Evolutionary conservation across 1,139 yeast species (phyloP).

Genomic region (Yarrowia galli): DNA sequence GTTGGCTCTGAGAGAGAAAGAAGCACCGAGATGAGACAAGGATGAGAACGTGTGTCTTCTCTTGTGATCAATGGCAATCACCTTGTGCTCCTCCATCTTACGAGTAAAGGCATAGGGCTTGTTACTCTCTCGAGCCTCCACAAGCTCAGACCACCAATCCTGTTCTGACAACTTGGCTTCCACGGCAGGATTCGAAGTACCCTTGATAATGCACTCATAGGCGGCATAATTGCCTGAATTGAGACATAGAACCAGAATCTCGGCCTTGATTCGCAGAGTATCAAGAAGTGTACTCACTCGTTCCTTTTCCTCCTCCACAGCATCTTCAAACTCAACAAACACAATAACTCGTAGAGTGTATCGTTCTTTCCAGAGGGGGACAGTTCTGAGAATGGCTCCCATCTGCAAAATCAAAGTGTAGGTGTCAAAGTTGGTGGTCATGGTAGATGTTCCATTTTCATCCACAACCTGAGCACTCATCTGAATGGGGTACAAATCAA

Average conservation of each 20-base stretch:
- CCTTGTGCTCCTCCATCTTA: conserved; percentile 33
- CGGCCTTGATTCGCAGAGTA: conserved; percentile 84
- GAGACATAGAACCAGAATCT: conserved; percentile 72
- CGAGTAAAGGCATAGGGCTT: conserved; percentile 16
- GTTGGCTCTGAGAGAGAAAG: conserved; percentile 74
- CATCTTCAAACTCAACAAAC: conserved; percentile 79
- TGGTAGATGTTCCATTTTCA: conserved; percentile 66
- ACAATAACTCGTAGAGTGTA: conserved; percentile 81
- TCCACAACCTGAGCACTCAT: conserved; percentile 84
- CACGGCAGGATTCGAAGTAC: conserved; percentile 53
- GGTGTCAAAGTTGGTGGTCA: conserved; percentile 92
- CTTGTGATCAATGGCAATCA: conserved; percentile 42
- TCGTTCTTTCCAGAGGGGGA: conserved; percentile 86
- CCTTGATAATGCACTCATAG: conserved; percentile 80
- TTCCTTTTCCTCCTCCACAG: conserved; percentile 70
- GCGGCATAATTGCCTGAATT: conserved; percentile 64
- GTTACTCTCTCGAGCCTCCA: conserved; percentile 57
- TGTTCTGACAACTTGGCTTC: conserved; percentile 55
- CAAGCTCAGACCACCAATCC: conserved; percentile 73
- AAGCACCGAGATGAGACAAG: conserved; percentile 71
- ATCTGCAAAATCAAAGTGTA: conserved; percentile 89
- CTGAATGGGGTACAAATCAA: conserved; percentile 94
- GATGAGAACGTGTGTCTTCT: conserved; percentile 51
- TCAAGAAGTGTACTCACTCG: conserved; percentile 69
- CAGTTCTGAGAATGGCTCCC: conserved; percentile 91